Evolutionary conservation across 495 filamentous ascomycete genomes (phyloP).

Genomic region (Tetracladium marchalianum): DNA sequence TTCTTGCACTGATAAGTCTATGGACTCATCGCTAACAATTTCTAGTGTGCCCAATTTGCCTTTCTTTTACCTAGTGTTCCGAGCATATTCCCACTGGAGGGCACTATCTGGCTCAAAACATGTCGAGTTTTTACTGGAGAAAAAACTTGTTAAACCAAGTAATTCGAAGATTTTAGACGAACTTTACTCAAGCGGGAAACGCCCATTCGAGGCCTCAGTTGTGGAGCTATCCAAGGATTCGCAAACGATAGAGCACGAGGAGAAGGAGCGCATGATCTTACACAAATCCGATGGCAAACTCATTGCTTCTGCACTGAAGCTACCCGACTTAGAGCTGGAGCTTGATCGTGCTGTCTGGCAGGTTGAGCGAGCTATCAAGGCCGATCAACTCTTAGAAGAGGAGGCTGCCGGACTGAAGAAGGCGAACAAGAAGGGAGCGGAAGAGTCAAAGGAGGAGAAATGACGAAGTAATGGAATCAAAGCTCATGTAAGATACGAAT

Average conservation of each 20-base stretch:
- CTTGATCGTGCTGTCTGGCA: conserved; percentile 84
- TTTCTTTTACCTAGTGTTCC: conserved; percentile 89
- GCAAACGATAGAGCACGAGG: conserved; percentile 1
- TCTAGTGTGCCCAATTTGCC: conserved; percentile 85
- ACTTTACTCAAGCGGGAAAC: conserved; percentile 48
- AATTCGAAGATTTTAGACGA: conserved; percentile 59
- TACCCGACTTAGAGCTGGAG: conserved; percentile 80
- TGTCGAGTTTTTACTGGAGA: conserved; percentile 66
- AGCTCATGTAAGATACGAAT: not conserved
- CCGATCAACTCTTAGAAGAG: conserved; percentile 27
- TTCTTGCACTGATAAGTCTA: not conserved
- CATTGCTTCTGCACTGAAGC: conserved; percentile 59
- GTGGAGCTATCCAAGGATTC: not conserved
- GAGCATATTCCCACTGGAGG: conserved; percentile 59
- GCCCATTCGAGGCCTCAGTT: conserved; percentile 14
- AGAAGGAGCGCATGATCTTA: conserved; percentile 46
- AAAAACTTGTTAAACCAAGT: conserved; percentile 51
- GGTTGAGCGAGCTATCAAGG: conserved; percentile 57
- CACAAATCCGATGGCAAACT: conserved; percentile 48
- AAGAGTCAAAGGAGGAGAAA: conserved; percentile 5
- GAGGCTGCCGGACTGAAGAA: conserved; percentile 19
- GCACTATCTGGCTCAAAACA: conserved; percentile 80
- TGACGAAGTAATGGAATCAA: not conserved
- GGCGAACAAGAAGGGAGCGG: conserved; percentile 1
- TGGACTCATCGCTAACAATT: not conserved